These are phyloP conservation scores for Phialophora tarda DNA, from an alignment of 2,329 filamentous ascomycete species.

Conservation along the genomic window DNA sequence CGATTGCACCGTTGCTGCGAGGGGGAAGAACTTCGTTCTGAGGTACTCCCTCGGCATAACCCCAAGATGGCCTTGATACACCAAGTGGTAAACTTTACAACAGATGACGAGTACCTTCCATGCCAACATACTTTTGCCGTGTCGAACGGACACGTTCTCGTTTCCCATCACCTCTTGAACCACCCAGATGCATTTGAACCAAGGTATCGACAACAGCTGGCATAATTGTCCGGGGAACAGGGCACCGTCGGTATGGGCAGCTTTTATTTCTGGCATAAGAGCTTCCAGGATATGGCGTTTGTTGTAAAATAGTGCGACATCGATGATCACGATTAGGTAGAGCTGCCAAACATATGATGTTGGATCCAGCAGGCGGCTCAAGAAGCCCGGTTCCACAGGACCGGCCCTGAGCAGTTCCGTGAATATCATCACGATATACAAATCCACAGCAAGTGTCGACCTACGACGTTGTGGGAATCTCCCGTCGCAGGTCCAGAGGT, in stretches of 20 bases:
- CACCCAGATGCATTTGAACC: not conserved
- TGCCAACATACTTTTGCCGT: not conserved
- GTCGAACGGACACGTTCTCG: not conserved
- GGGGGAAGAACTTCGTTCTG: not conserved
- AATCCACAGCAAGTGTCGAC: not conserved
- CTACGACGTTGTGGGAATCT: not conserved
- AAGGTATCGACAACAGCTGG: not conserved
- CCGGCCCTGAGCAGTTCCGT: not conserved
- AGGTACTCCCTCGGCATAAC: not conserved
- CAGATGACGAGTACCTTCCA: not conserved
- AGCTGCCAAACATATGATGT: not conserved
- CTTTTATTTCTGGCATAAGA: not conserved
- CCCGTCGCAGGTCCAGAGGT: not conserved
- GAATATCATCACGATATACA: not conserved
- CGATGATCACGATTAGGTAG: not conserved
- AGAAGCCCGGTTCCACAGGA: not conserved
- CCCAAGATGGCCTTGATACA: not conserved
- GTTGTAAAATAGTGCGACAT: not conserved
- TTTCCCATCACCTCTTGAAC: not conserved
- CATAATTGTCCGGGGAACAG: not conserved
- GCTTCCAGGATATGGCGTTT: not conserved
- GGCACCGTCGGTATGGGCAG: not conserved
- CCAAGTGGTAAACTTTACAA: not conserved
- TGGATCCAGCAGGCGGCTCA: not conserved
- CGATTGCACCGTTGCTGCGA: not conserved